phyloP scores from a whole-genome alignment of 768 basidiomycete species.

The Lactarius sanguifluus region DNA sequence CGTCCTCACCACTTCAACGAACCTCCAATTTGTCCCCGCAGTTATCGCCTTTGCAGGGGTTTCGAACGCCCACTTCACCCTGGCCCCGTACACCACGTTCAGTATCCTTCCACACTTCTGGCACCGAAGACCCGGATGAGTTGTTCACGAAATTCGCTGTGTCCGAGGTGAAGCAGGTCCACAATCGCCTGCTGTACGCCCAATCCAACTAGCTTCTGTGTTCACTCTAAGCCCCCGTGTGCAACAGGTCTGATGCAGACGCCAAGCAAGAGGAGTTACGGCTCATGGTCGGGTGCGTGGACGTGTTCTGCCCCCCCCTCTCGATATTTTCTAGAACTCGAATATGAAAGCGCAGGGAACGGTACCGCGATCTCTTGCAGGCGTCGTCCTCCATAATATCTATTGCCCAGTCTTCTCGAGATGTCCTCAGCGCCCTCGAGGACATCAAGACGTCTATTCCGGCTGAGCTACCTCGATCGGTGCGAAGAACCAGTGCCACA shows the following conservation, averaged over 20 bases:
- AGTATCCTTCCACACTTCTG: not conserved
- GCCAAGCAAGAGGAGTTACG: constrained; percentile 86
- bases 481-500: constrained; percentile 2
- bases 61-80: constrained; percentile 23
- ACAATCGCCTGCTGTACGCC: constrained; percentile 65
- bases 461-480: constrained; percentile 28
- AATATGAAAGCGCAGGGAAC: constrained; percentile 73
- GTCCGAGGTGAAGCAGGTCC: constrained; percentile 63
- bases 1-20: constrained; percentile 7
- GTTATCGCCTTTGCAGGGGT: constrained; percentile 17
- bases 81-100: constrained; percentile 22
- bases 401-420: constrained; percentile 65
- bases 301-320: constrained; percentile 6
- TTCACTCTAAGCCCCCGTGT: constrained; percentile 9
- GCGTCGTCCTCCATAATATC: constrained; percentile 83
- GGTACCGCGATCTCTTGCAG: constrained; percentile 83
- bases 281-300: constrained; percentile 88
- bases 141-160: constrained; percentile 72
- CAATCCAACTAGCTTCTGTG: constrained; percentile 2
- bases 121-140: constrained; percentile 62
- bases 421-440: constrained; percentile 60
- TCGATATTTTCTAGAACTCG: constrained; percentile 36
- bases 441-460: constrained; percentile 58
- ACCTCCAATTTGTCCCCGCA: constrained; percentile 10
- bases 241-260: constrained; percentile 58